phyloP scores from a whole-genome alignment of 2,329 filamentous ascomycete genomes.

The Aspergillus novoparasiticus region DNA sequence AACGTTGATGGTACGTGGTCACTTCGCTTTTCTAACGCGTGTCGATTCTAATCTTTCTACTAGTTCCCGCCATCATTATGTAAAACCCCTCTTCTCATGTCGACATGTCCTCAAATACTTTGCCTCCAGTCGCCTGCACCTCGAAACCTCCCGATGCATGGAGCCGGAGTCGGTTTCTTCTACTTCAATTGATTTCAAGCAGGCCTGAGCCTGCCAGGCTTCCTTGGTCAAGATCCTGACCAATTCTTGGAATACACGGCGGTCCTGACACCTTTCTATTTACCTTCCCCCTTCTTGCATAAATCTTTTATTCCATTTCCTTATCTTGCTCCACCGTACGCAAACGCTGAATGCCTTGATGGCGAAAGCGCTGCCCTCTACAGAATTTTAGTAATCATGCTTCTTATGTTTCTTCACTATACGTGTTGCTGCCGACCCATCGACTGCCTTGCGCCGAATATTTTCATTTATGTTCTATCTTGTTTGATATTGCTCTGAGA shows the following conservation, averaged over 20 bases:
- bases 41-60: slow-evolving; percentile 9
- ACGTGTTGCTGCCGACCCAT: slow-evolving; percentile 4
- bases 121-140: slow-evolving; percentile 27
- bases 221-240: slow-evolving; percentile 11
- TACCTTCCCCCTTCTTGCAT: slow-evolving; percentile 20
- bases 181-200: slow-evolving; percentile 24
- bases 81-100: slow-evolving; percentile 37
- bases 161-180: slow-evolving; percentile 41
- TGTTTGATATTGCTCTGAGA: neutral
- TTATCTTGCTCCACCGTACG: slow-evolving; percentile 19
- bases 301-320: slow-evolving; percentile 20
- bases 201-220: slow-evolving; percentile 7
- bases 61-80: slow-evolving; percentile 54
- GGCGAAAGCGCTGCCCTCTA: slow-evolving; percentile 25
- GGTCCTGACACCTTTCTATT: slow-evolving; percentile 14
- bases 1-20: slow-evolving; percentile 77
- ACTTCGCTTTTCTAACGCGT: neutral
- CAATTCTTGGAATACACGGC: slow-evolving; percentile 8
- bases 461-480: slow-evolving; percentile 2
- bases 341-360: slow-evolving; percentile 34
- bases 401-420: slow-evolving; percentile 12
- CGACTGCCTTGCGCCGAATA: slow-evolving; percentile 7
- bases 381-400: slow-evolving; percentile 14
- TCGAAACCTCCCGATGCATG: slow-evolving; percentile 37
- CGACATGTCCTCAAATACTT: slow-evolving; percentile 29